These are phyloP conservation scores for Xerocomellus intermedius DNA, from an alignment of 768 basidiomycete species.

Conservation along the genomic window DNA sequence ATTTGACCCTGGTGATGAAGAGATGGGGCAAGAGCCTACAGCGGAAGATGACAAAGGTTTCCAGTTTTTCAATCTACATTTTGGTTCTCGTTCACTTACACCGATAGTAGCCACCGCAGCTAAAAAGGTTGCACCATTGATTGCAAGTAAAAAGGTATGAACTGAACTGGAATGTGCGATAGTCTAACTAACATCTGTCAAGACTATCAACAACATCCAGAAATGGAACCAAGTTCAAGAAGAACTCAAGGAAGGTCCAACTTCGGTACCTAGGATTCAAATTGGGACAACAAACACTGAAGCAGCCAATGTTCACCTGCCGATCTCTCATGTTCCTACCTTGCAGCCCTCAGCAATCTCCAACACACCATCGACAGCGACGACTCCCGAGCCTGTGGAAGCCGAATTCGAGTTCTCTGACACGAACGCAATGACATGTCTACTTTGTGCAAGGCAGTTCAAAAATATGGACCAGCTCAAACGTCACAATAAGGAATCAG, in stretches of 20 bases:
- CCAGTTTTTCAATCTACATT: not conserved
- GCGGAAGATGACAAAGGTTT: constrained; percentile 48
- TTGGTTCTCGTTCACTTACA: constrained; percentile 10
- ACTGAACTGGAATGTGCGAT: not conserved
- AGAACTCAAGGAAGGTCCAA: constrained; percentile 60
- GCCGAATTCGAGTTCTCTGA: constrained; percentile 84
- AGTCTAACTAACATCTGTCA: constrained; percentile 14
- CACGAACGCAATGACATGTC: constrained; percentile 66
- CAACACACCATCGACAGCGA: constrained; percentile 28
- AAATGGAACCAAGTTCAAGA: constrained; percentile 98
- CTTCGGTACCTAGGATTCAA: constrained; percentile 21
- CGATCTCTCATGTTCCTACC: constrained; percentile 7
- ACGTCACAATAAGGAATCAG: constrained; percentile 91
- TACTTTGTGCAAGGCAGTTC: constrained; percentile 93
- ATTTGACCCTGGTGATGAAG: constrained; percentile 39
- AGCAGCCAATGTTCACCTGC: not conserved
- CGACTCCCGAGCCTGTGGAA: constrained; percentile 45
- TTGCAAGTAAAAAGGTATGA: constrained; percentile 80
- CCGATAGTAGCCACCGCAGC: constrained; percentile 40
- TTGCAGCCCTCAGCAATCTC: constrained; percentile 14
- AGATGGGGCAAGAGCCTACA: constrained; percentile 42
- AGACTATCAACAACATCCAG: constrained; percentile 88
- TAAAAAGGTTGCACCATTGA: constrained; percentile 78
- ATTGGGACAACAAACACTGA: constrained; percentile 9
- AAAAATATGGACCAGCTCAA: constrained; percentile 81